Evolutionary conservation across 2,329 filamentous ascomycete species (phyloP).

Genomic region (Aspergillus fructus): DNA sequence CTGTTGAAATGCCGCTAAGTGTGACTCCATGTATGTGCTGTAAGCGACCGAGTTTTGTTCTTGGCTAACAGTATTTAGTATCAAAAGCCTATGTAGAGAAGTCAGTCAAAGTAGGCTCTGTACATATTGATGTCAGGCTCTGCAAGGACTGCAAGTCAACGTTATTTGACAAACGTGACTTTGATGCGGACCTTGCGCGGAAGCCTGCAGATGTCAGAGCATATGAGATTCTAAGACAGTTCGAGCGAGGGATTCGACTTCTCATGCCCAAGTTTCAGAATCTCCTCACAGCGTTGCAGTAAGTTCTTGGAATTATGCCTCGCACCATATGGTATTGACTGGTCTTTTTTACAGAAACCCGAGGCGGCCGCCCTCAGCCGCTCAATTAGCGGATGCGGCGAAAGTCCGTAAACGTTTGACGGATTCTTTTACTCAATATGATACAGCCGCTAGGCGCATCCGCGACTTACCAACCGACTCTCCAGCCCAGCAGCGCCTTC

Average conservation of each 20-base stretch:
- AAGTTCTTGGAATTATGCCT: conserved; percentile 21
- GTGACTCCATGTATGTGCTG: conserved; percentile 61
- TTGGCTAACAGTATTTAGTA: conserved; percentile 32
- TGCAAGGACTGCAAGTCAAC: conserved; percentile 82
- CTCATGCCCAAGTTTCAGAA: conserved; percentile 83
- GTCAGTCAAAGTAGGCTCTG: conserved; percentile 45
- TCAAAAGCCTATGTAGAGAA: conserved; percentile 45
- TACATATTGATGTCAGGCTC: conserved; percentile 82
- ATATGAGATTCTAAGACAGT: conserved; percentile 81
- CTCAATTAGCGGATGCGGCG: conserved; percentile 78
- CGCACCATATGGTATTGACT: not conserved
- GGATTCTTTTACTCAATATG: conserved; percentile 86
- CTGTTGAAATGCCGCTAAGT: conserved; percentile 76
- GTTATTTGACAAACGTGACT: conserved; percentile 73
- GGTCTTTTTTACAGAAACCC: conserved; percentile 51
- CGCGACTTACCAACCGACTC: conserved; percentile 74
- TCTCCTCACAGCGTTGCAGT: conserved; percentile 69
- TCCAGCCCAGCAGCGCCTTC: conserved; percentile 70
- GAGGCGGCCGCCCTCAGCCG: conserved; percentile 61
- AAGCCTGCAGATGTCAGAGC: conserved; percentile 74
- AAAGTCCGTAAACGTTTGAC: conserved; percentile 88
- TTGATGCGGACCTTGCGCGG: conserved; percentile 65
- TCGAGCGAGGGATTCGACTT: conserved; percentile 80
- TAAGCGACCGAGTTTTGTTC: not conserved
- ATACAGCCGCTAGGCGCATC: conserved; percentile 75